Evolutionary conservation across 192 early-diverging fungal genomes (phyloP), one percentile per base, ranked within the genome.

Genomic region (Cladochytrium replicatum): DNA sequence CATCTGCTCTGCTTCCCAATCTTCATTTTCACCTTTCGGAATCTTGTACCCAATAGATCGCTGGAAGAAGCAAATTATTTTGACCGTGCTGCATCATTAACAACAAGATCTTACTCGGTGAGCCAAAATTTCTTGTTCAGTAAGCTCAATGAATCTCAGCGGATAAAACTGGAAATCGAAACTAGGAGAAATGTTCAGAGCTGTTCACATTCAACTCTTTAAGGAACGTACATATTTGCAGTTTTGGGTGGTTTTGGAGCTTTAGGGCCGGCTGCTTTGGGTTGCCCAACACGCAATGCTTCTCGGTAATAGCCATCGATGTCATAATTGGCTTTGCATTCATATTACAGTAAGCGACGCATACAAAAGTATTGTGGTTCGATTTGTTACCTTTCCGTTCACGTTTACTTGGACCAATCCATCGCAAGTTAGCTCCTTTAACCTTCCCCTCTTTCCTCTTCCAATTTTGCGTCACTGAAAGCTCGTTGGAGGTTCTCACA

Each of bases 131-230:
- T 94, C 91, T 58, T 82, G 83, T 28, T 93, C 87, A 51, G 86
- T 72, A 11, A 97, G 73, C 38, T 85, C 81, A 13, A 74, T 60
- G 11, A 97, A 66, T 17, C 87, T 75, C 21, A 70, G 61, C 29
- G 88, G 85, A 51, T 79, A 94, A 65, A 99, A 99, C 66, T 99
- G 95, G 61, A 88, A 92, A 59, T 98, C 94, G 27, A 83, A 70
- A 15, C 76, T 83, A 51, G 9, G 29, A 52, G 54, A 46, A 64
- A n/a, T n/a, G 43, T 17, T 45, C 13, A 46, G 37, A 29, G 39
- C 27, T 15, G 26, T 34, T n/a, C n/a, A n/a, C n/a, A n/a, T n/a
- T n/a, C n/a, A n/a, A n/a, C n/a, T n/a, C n/a, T n/a, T n/a, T n/a
- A n/a, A n/a, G n/a, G n/a, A n/a, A 45, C 25, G 21, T 21, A 19